A percentile compares a stretch with the other conserved stretches of the same genome.
phyloP scores from a whole-genome alignment of 352 stramenopile species.

The Blastocystis sp. region DNA sequence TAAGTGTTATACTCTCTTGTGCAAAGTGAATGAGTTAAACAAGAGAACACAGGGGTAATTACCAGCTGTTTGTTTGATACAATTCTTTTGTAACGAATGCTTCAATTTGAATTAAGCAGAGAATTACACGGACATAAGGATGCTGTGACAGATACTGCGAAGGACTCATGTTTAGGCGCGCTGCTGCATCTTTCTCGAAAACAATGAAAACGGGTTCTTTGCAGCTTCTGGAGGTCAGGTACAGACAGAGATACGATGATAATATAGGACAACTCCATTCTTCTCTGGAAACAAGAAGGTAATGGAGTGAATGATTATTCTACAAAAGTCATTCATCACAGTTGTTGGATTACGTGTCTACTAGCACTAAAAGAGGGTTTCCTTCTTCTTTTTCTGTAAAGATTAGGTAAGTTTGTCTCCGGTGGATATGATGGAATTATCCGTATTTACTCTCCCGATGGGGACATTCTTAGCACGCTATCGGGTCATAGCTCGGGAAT shows the following conservation, averaged over 20 bases:
- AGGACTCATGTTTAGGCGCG: background rate
- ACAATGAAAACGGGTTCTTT: background rate
- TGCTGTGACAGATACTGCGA: background rate
- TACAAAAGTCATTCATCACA: constrained; percentile 35
- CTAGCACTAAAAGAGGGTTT: background rate
- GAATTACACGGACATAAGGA: constrained; percentile 14
- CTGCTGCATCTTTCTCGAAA: constrained; percentile 40
- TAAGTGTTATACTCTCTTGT: background rate
- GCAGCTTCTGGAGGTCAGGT: constrained; percentile 29
- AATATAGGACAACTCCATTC: constrained; percentile 30
- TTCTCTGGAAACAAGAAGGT: background rate
- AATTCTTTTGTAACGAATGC: background rate
- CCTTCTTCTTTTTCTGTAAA: background rate
- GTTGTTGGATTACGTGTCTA: constrained; percentile 57
- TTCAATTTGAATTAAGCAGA: background rate
- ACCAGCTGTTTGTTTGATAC: background rate
- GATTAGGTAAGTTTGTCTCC: constrained; percentile 1
- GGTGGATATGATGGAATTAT: constrained; percentile 40
- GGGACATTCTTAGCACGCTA: background rate
- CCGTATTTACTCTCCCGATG: constrained; percentile 10
- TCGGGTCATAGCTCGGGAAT: constrained; percentile 11
- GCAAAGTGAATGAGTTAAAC: background rate
- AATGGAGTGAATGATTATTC: background rate
- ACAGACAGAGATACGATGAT: background rate
- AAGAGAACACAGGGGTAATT: background rate